These are phyloP conservation scores for Misopates orontium DNA, from an alignment of 257 asterid genomes.

Conservation along the genomic window DNA sequence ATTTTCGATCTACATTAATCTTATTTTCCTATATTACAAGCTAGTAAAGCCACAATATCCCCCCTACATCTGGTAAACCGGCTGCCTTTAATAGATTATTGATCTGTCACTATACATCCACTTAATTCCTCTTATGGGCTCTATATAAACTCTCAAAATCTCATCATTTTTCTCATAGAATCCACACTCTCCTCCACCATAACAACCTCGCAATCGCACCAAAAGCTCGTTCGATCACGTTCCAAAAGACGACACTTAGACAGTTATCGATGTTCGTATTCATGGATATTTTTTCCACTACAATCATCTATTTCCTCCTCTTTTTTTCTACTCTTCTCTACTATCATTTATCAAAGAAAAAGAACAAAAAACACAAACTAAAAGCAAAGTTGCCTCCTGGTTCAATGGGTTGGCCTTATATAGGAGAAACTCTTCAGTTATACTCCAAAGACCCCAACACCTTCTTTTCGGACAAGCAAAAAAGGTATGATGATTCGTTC, in stretches of 20 bases:
- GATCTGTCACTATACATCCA: not conserved
- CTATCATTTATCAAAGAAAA: constrained; percentile 39
- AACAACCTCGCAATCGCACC: not conserved
- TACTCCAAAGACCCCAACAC: constrained; percentile 67
- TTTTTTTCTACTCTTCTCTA: constrained; percentile 45
- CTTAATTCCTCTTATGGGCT: not conserved
- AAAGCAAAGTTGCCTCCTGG: constrained; percentile 62
- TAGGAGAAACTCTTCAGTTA: constrained; percentile 75
- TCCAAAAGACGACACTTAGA: too few relatives aligned
- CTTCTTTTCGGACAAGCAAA: constrained; percentile 60
- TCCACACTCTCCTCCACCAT: not conserved
- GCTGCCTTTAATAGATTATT: too few relatives aligned
- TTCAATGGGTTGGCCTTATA: constrained; percentile 77
- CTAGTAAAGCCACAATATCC: too few relatives aligned
- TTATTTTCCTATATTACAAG: too few relatives aligned
- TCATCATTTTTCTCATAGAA: constrained; percentile 22
- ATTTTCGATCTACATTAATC: too few relatives aligned
- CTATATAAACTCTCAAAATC: constrained; percentile 33
- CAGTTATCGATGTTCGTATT: not conserved
- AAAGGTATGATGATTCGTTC: constrained; percentile 40
- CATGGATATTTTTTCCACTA: constrained; percentile 28
- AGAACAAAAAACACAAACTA: constrained; percentile 26
- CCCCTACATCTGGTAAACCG: too few relatives aligned
- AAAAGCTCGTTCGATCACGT: too few relatives aligned
- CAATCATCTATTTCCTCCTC: constrained; percentile 42